Conservation (phyloP, 139 green algal species). For the Chlorella vulgaris region DNA sequence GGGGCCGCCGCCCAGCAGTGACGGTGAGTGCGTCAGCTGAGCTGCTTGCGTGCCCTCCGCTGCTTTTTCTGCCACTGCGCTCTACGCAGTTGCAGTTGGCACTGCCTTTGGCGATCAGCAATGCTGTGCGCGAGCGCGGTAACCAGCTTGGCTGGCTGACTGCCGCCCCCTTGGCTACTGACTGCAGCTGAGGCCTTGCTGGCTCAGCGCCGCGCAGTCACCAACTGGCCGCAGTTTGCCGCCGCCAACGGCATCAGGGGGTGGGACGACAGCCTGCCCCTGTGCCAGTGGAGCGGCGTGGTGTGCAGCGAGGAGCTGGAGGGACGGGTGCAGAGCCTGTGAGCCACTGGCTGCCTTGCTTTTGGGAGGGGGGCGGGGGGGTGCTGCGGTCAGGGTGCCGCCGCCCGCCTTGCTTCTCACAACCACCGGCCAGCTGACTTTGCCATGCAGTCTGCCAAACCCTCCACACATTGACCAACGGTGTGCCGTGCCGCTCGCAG, state of each 20-base stretch:
- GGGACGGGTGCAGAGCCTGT: constrained; percentile 2
- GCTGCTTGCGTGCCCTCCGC: too few relatives aligned
- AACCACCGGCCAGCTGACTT: neutral
- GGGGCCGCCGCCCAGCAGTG: too few relatives aligned
- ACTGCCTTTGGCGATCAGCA: too few relatives aligned
- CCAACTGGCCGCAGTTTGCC: neutral
- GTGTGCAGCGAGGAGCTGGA: constrained; percentile 1
- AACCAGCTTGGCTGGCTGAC: too few relatives aligned
- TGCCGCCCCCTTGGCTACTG: neutral
- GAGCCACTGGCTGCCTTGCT: neutral
- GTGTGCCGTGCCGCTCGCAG: neutral
- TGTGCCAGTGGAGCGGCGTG: constrained; percentile 21
- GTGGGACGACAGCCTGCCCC: neutral
- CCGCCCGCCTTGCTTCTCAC: neutral
- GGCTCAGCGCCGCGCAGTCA: neutral
- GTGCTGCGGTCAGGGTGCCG: neutral
- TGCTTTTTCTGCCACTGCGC: too few relatives aligned
- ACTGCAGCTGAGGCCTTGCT: neutral
- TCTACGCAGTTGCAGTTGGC: too few relatives aligned
- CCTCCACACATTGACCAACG: neutral
- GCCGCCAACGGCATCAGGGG: neutral
- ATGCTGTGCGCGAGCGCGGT: too few relatives aligned
- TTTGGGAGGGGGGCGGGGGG: neutral
- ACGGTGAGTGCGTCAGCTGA: too few relatives aligned
- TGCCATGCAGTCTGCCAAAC: neutral